Evolutionary conservation across 192 early-diverging fungal genomes (phyloP).

Genomic region (Coemansia sp.): DNA sequence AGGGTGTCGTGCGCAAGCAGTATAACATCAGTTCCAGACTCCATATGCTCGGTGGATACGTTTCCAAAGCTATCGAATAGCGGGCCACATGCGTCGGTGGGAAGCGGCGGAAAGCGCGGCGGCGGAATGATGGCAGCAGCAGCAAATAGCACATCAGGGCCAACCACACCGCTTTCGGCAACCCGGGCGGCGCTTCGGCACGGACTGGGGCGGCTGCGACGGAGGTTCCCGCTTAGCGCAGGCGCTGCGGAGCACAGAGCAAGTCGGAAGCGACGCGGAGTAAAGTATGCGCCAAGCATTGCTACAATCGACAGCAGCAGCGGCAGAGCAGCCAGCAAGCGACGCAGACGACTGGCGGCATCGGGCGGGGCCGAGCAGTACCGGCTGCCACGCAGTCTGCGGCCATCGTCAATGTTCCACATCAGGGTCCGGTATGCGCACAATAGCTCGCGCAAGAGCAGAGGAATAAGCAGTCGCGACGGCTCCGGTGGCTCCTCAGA

Average conservation of each 20-base stretch:
- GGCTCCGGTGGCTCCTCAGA: neutral
- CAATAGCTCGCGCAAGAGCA: neutral
- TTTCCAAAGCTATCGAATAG: conserved; percentile 23
- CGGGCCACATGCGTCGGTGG: neutral
- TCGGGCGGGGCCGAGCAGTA: conserved; percentile 7
- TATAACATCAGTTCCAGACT: conserved; percentile 24
- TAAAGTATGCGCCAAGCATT: neutral
- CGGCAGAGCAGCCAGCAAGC: neutral
- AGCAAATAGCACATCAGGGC: neutral
- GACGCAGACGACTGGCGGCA: neutral
- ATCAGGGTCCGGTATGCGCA: conserved; percentile 35
- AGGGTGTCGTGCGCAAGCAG: neutral
- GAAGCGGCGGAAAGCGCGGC: conserved; percentile 7
- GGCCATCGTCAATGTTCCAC: conserved; percentile 52
- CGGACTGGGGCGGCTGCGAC: conserved; percentile 10
- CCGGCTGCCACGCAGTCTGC: conserved; percentile 37
- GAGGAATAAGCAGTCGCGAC: conserved; percentile 1
- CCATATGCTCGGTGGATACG: conserved; percentile 44
- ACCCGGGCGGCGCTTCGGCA: conserved; percentile 5
- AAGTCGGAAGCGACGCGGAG: neutral
- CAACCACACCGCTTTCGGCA: neutral
- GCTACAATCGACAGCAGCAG: neutral
- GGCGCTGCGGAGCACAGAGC: neutral
- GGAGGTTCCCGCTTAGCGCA: conserved; percentile 12
- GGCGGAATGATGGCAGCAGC: conserved; percentile 1